Evolutionary conservation across 805 yeast species (phyloP).

Genomic region (Schizosaccharomyces lindneri): DNA sequence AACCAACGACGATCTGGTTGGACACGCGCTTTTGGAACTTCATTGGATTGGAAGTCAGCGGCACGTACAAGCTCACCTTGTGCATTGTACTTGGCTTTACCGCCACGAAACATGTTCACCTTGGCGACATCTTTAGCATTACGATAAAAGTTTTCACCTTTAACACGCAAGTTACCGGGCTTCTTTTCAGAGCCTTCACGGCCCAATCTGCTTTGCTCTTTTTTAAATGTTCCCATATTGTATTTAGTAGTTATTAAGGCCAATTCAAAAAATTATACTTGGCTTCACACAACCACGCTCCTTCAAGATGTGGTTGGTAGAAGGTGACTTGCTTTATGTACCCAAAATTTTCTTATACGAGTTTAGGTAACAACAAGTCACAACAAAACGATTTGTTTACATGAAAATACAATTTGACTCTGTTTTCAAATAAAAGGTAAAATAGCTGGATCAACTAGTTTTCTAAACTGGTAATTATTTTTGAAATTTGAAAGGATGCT

Average conservation of each 20-base stretch:
- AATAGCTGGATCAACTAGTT: too few species aligned
- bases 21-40: slow-evolving; percentile 73
- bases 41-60: slow-evolving; percentile 68
- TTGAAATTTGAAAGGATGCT: too few species aligned
- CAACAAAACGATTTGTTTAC: too few species aligned
- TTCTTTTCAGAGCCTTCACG: slow-evolving; percentile 29
- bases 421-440: too few species aligned
- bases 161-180: slow-evolving; percentile 78
- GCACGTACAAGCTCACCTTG: slow-evolving; percentile 70
- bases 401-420: too few species aligned
- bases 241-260: background rate
- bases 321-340: background rate
- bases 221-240: slow-evolving; percentile 76
- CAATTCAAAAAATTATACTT: background rate
- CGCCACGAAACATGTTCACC: slow-evolving; percentile 78
- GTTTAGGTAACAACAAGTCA: too few species aligned
- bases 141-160: slow-evolving; percentile 88
- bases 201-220: slow-evolving; percentile 65
- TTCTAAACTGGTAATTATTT: too few species aligned
- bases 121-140: slow-evolving; percentile 64
- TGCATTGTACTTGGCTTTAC: slow-evolving; percentile 66
- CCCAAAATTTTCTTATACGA: too few species aligned
- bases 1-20: slow-evolving; percentile 96
- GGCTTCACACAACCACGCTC: background rate
- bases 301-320: background rate